Conservation (phyloP, 768 basidiomycete species). For the Podaxis carcinomalis region DNA sequence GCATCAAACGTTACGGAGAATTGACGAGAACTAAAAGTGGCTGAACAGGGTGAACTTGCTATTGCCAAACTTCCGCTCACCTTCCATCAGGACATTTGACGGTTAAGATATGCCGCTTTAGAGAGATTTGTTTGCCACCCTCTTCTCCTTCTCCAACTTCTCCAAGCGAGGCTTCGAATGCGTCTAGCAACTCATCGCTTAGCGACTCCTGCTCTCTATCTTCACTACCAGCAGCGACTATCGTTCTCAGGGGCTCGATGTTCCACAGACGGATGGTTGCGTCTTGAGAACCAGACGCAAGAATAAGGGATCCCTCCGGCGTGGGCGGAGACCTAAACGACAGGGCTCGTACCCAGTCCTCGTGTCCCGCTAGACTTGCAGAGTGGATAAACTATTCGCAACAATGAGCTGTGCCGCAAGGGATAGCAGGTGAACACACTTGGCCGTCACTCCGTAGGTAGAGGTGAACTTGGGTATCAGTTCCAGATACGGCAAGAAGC, state of each 20-base stretch:
- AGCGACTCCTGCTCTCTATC: conserved; percentile 22
- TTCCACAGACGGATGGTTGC: conserved; percentile 92
- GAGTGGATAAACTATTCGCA: conserved; percentile 52
- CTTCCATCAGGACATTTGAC: conserved; percentile 45
- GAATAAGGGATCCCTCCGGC: conserved; percentile 45
- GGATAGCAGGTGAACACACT: conserved; percentile 16
- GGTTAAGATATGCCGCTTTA: conserved; percentile 78
- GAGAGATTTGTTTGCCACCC: conserved; percentile 80
- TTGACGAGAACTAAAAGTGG: conserved; percentile 30
- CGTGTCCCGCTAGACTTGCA: conserved; percentile 72
- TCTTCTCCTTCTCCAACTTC: conserved; percentile 81
- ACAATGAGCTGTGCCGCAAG: background rate
- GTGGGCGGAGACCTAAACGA: conserved; percentile 47
- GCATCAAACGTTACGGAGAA: conserved; percentile 91
- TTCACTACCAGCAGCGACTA: conserved; percentile 13
- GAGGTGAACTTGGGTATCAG: conserved; percentile 74
- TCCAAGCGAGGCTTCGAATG: conserved; percentile 79
- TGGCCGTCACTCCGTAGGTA: conserved; percentile 66
- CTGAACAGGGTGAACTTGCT: background rate
- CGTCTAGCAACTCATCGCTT: conserved; percentile 78
- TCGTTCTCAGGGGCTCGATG: conserved; percentile 49
- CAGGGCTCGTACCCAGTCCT: conserved; percentile 91
- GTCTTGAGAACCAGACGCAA: conserved; percentile 96
- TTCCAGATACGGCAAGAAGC: conserved; percentile 80
- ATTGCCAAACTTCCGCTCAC: conserved; percentile 23